Evolutionary conservation across 1,139 yeast species (phyloP), one percentile per base, ranked within the genome.

Genomic region (Arxiozyma heterogenica): DNA sequence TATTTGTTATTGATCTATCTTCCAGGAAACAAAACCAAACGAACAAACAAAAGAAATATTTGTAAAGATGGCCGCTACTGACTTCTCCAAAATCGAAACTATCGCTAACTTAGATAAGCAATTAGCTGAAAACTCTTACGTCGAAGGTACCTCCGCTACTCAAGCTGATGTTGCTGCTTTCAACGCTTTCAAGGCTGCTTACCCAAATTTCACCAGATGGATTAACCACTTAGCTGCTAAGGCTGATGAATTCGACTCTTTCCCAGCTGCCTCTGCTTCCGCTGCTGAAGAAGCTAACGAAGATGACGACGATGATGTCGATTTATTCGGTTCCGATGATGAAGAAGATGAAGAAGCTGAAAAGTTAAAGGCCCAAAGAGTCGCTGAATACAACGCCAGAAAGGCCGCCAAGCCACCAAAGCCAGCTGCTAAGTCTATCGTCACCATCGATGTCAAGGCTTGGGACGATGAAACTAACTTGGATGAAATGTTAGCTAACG

Each of bases 401-500:
- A 93, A 93, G 86, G 96, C 96, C 64, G 84, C 94, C 65, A 87
- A 87, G 80, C 95, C 95, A 74, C 89, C 98, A 71, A 89, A 89
- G 83, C 89, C 97, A 70, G 96, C 96, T 76, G 98, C 98, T 72
- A 93, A 93, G 83, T 88, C 98, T 61, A 80, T 90, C 66, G 96
- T 93, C 71, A 93, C 98, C 70, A 73, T 93, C 71, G 98, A 93
- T 70, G 95, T 93, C 68, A 93, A 93, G 86, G 98, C 97, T 78
- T 93, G 98, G 98, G 98, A 93, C 77, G 98, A 93, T 71, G 98
- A 93, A 82, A 93, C 98, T 65, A 84, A 91, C 74, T 81, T 94
- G 75, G 95, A 93, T 58, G 84, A 84, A 75, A 75, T 93, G 78
- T 77, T 88, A 68, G 91, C 84, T 58, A 82, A 83, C 75, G 97